Evolutionary conservation across 768 basidiomycete genomes (phyloP), one percentile per base, ranked within the genome.

Genomic region (Lactarius hatsudake): DNA sequence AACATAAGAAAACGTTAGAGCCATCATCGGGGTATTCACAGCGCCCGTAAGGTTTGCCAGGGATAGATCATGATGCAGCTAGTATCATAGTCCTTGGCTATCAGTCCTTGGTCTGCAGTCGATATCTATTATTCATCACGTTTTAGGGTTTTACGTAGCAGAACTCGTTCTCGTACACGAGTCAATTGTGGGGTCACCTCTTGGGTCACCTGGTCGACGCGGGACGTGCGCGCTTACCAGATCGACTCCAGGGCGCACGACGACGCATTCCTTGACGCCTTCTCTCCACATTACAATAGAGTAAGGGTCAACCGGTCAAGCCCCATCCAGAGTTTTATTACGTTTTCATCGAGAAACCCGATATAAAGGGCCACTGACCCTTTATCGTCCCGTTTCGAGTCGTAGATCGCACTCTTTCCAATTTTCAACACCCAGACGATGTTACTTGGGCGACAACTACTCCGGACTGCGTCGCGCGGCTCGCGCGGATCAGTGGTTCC

Each of bases 371-470:
- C 26, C 12, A 15, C 3, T 1, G 20, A 45, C 43, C 17, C 17
- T 42, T 42, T 42, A 18, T 23, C 5, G 23, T 26, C 23, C 20
- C 9, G 5, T 53, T 26, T 53, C 26, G 51, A 51, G 51, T 26
- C 51, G 26, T 15, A 26, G 26, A 57, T 7, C 6, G 8, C 8
- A 0, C 56, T 34, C 15, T 12, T 34, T 30, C 8, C 17, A 3
- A 28, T 17, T n/a, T 17, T 45, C 23, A 6, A 58, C 54, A 2
- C 8, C 13, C 28, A 2, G 20, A 62, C 20, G 28, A 67, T 67
- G 66, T 55, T 58, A 12, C 62, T 67, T 28, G 40, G 51, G 12
- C 40, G 54, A 43, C 53, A 28, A 3, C 26, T 67, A 20, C 40
- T 59, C 8, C 18, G 32, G 17, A 55, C 51, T 10, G 58, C 66